These are phyloP conservation scores for Kodamaea restingae DNA, from an alignment of 805 yeast species.

Conservation along the genomic window DNA sequence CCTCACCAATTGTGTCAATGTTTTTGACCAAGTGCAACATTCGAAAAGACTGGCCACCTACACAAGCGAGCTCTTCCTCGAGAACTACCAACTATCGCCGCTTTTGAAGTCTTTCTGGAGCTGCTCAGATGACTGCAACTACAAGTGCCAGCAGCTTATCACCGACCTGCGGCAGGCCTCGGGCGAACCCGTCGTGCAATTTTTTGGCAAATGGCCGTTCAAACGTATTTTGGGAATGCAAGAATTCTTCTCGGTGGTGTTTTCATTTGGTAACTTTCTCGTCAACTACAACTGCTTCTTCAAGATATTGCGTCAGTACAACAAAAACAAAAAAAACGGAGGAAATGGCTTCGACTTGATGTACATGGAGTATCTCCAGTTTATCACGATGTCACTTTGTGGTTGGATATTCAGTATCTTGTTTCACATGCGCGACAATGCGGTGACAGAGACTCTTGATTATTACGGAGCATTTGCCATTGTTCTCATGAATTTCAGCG, in stretches of 20 bases:
- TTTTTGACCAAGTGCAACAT: slow-evolving; percentile 8
- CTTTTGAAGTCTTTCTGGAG: slow-evolving; percentile 23
- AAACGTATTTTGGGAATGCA: slow-evolving; percentile 32
- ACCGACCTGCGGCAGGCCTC: slow-evolving; percentile 18
- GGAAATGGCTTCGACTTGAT: slow-evolving; percentile 18
- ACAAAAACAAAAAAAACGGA: slow-evolving; percentile 14
- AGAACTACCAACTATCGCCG: slow-evolving; percentile 6
- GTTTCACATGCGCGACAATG: slow-evolving; percentile 37
- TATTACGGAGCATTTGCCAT: slow-evolving; percentile 41
- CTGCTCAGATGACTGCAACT: slow-evolving; percentile 34
- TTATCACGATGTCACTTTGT: slow-evolving; percentile 24
- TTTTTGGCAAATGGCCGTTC: slow-evolving; percentile 45
- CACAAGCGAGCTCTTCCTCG: slow-evolving; percentile 5
- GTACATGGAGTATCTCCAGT: slow-evolving; percentile 27
- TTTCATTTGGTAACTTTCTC: slow-evolving; percentile 34
- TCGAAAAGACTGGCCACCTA: background rate
- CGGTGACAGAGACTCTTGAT: slow-evolving; percentile 38
- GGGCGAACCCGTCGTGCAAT: slow-evolving; percentile 32
- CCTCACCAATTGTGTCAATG: slow-evolving; percentile 16
- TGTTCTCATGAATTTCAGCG: slow-evolving; percentile 33
- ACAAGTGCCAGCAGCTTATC: slow-evolving; percentile 37
- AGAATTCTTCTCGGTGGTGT: slow-evolving; percentile 32
- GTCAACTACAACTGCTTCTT: slow-evolving; percentile 27
- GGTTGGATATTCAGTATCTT: slow-evolving; percentile 39
- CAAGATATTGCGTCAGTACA: slow-evolving; percentile 25